Percentiles rank a stretch among this genome's conserved stretches.
Conservation (phyloP, 192 early-diverging fungal genomes). For the Phlyctochytrium arcticum region DNA sequence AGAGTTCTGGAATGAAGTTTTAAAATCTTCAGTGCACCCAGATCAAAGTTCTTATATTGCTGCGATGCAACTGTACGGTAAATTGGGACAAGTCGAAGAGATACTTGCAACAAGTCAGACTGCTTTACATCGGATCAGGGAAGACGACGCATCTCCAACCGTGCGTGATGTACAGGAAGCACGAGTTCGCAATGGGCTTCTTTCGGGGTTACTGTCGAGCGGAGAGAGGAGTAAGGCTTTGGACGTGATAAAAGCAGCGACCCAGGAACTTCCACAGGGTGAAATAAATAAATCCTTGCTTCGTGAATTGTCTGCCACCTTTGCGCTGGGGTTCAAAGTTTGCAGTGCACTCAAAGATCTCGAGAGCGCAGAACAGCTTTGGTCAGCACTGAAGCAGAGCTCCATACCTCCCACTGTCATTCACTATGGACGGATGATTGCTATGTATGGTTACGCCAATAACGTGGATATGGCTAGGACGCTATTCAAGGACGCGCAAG, state of each 20-base stretch:
- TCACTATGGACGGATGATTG: conserved; percentile 25
- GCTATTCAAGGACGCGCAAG: conserved; percentile 5
- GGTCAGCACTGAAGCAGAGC: conserved; percentile 2
- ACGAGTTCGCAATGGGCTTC: too few species aligned
- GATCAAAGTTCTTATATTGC: background rate
- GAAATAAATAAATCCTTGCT: too few species aligned
- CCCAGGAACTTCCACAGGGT: too few species aligned
- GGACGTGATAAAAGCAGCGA: too few species aligned
- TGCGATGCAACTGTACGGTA: conserved; percentile 12
- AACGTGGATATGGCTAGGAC: background rate
- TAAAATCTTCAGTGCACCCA: background rate
- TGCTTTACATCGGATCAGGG: background rate
- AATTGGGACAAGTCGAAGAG: background rate
- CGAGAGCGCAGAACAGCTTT: background rate
- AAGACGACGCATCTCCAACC: too few species aligned
- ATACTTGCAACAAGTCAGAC: background rate
- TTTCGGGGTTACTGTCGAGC: too few species aligned
- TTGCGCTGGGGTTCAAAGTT: conserved; percentile 16
- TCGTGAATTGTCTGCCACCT: too few species aligned
- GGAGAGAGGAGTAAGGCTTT: too few species aligned
- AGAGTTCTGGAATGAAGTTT: conserved; percentile 19
- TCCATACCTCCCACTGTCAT: conserved; percentile 11
- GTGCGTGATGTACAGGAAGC: too few species aligned
- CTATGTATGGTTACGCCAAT: background rate
- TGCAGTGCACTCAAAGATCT: background rate